Percentiles rank a stretch among this genome's conserved stretches.
These are phyloP conservation scores for Tulasnella sp. DNA, from an alignment of 768 basidiomycete species.

Conservation along the genomic window DNA sequence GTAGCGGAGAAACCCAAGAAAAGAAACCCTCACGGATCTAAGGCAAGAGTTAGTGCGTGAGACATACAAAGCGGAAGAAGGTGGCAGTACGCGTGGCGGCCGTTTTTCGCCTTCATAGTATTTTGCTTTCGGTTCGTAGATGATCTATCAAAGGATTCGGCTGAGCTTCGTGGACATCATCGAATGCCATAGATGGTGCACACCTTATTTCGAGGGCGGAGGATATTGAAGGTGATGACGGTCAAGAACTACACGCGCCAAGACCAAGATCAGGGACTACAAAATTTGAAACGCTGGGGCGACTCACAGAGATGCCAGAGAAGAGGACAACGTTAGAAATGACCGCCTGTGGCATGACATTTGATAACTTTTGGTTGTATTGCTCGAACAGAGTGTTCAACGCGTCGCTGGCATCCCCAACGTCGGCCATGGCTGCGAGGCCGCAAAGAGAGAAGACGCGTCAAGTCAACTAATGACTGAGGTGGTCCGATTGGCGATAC, in stretches of 20 bases:
- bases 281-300: background rate
- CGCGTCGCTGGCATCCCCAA: conserved; percentile 7
- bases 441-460: too few species aligned
- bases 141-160: conserved; percentile 37
- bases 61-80: background rate
- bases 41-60: conserved; percentile 10
- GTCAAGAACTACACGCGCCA: conserved; percentile 24
- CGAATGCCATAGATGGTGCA: conserved; percentile 11
- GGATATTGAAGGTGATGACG: conserved; percentile 50
- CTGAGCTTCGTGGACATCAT: background rate
- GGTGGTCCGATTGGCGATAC: too few species aligned
- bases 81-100: conserved; percentile 35
- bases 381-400: conserved; percentile 21
- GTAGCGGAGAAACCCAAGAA: conserved; percentile 81
- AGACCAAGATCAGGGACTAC: background rate
- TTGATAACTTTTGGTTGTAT: conserved; percentile 22
- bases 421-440: too few species aligned
- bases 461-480: too few species aligned
- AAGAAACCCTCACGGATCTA: conserved; percentile 70
- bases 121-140: conserved; percentile 86
- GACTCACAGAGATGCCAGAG: conserved; percentile 26
- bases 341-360: conserved; percentile 28
- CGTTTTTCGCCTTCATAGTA: conserved; percentile 68
- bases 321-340: conserved; percentile 29
- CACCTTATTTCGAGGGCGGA: conserved; percentile 85